Evolutionary conservation across 2,329 filamentous ascomycete species (phyloP), one percentile per base, ranked within the genome.

Genomic region (Fusarium sulawesiense): DNA sequence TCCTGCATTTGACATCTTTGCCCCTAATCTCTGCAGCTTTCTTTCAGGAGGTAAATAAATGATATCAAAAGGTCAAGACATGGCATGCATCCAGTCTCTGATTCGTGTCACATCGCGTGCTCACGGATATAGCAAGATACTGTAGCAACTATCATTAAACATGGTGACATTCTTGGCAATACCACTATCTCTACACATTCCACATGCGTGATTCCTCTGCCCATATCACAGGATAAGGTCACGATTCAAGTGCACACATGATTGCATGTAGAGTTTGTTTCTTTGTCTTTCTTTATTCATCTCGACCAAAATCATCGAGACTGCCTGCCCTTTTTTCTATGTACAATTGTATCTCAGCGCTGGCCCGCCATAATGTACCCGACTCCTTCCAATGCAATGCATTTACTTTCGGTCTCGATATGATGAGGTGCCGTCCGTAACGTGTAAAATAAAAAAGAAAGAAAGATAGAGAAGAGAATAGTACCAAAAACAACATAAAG

Each of bases 321-420:
- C 68, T 70, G 63, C 48, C 70, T 70, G 64, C 72, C 66, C 64
- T 67, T 74, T 74, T 73, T 65, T 64, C 72, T 74, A 74, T 74
- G 72, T 74, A 74, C 72, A 72, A 47, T 63, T 68, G 70, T 70
- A 71, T 73, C 70, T 71, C 67, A 74, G 68, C 72, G 72, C 72
- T 74, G 64, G 50, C 72, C 70, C 65, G 62, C 68, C 68, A 51
- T 66, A 66, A 66, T 60, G 47, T 67, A 72, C 72, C 71, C 69
- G 73, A 75, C 73, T 75, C 73, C 73, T 71, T 70, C 65, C 69
- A 60, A 75, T 75, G 73, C 73, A 71, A 75, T 75, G 73, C 71
- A 42, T 27, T 53, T 75, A 74, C 68, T 57, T 73, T 69, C 69
- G 71, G 69, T 59, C 68, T 57, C 57, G 56, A 40, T 60, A 55